Evolutionary conservation across 345 rosid species (phyloP), one percentile per base, ranked within the genome.

Genomic region (Aquilaria sinensis): DNA sequence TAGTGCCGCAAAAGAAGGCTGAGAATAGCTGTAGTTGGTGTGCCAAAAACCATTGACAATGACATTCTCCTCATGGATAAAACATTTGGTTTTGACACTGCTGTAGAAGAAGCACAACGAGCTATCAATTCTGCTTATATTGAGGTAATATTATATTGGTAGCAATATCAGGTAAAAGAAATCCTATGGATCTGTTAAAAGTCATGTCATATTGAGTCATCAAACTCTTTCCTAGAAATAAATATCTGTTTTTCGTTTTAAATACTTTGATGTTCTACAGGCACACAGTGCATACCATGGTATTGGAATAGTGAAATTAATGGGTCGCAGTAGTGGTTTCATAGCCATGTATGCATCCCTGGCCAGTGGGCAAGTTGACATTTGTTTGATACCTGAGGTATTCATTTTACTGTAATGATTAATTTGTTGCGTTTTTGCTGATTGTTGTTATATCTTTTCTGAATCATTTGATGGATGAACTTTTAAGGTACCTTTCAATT

Each of bases 371-470:
- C 99, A 95, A 76, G 88, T 95, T 31, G 96, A 95, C 63, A 79
- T 95, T 31, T 95, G 99, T 77, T 78, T 95, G 83, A 95, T 95
- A 71, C 99, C 99, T 41, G 99, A 95, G 96, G 99, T 94, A 81
- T 60, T 33, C 53, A 57, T 61, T 55, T 4, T 31, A 51, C 34
- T 37, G 11, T 49, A 60, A 2, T 2, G 32, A 31, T 51, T 37
- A 55, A 58, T 48, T 29, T 9, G 23, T 58, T 29, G 23, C 47
- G 46, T 52, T 48, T 60, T 53, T 61, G 23, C 56, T 63, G 31
- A 60, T 75, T 29, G 8, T 55, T 53, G n/a, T 49, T 31, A 30
- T 6, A 49, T 34, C 29, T 45, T 57, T 16, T 49, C 8, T 49
- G 23, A 66, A 57, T 9, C 57, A 6, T 41, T 47, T 8, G 7